Base-by-base conservation (phyloP, 2,329 filamentous ascomycete genomes). In the Colletotrichum sp. region DNA sequence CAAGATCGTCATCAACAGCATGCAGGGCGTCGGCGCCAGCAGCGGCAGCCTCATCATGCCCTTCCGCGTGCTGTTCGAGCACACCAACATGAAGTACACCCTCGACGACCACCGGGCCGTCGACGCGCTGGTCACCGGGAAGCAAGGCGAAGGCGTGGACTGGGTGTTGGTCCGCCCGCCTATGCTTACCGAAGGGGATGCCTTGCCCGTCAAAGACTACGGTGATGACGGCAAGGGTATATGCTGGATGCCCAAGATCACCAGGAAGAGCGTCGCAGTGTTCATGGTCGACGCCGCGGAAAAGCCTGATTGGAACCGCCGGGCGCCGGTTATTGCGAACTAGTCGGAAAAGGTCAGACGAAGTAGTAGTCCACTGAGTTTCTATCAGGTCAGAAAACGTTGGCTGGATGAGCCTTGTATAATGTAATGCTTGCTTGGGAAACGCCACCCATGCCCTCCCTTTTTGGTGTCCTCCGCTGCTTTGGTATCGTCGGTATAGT, bases 1-100 rank as follows among this genome's bases (percentile, higher is more conserved):
- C 9, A 90, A 88, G 67, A 78, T 90, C 3, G 84, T 91, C 30
- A 82, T 89, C 64, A 86, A 91, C 81, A 89, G 87, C 15, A 86
- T 88, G 2, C 86, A 88, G 75, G 90, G 90, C 13, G 85, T 87
- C 2, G 88, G 86, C 0, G 80, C 83, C 34, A 90, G 89, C 6
- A 87, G 83, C 80, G 30, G 73, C 0, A 85, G 86, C 66, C 79
- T 90, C 73, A 81, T 85, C 58, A 85, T 82, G 38, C 80, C 86
- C 1, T 78, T 90, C 77, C 83, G 85, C 18, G 71, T 85, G 38
- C 75, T 90, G n/a, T 86, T 92, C 78, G 83, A 80, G 36, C 81
- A 87, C 57, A 86, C 84, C 43, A 86, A 87, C 74, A 89, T 90
- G 86, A 82, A 78, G 24, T 81, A 85, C 34, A 86, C 86, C 63